Evolutionary conservation across 2,329 filamentous ascomycete species (phyloP).

Genomic region (Aspergillus tubingensis): DNA sequence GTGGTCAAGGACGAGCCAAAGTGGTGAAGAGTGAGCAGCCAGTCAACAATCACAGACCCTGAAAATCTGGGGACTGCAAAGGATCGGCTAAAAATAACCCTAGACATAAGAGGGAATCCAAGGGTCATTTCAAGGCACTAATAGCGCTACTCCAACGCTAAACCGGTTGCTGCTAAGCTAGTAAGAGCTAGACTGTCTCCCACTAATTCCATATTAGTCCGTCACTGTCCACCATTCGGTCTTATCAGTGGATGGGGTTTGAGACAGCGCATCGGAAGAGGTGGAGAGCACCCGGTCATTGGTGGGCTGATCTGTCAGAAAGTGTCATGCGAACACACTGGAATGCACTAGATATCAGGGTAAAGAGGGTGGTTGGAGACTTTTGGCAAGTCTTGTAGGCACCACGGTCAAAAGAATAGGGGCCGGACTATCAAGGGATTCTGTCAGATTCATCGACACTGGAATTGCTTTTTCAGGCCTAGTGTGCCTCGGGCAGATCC

Average conservation of each 20-base stretch:
- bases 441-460: neutral
- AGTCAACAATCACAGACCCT: neutral
- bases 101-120: neutral
- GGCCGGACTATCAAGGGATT: neutral
- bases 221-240: neutral
- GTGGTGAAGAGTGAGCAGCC: neutral
- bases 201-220: neutral
- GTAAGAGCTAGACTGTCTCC: neutral
- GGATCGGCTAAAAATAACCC: slow-evolving; percentile 12
- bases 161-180: neutral
- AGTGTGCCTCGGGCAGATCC: neutral
- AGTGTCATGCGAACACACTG: neutral
- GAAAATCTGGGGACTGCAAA: slow-evolving; percentile 10
- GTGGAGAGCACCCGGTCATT: neutral
- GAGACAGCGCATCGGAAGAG: neutral
- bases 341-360: neutral
- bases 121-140: neutral
- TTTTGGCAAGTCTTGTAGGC: neutral
- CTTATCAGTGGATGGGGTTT: neutral
- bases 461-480: neutral
- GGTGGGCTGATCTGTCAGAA: neutral
- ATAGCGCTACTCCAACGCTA: neutral
- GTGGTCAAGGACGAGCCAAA: neutral
- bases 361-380: neutral
- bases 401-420: neutral